phyloP scores from a whole-genome alignment of 169 alveolate genomes.

The Plasmodium malariae region DNA sequence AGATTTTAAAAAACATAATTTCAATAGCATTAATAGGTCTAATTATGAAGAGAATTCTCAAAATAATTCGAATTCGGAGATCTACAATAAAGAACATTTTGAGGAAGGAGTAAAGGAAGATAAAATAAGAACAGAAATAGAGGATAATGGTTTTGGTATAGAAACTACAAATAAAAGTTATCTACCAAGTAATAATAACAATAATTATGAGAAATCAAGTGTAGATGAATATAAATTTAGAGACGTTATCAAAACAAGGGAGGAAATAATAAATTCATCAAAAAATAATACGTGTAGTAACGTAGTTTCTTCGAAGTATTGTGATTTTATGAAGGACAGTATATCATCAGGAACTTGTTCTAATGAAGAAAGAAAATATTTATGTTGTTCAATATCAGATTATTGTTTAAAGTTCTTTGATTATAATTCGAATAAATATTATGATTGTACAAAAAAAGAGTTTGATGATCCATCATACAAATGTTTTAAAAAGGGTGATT shows the following conservation, averaged over 20 bases:
- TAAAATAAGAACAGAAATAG: neutral
- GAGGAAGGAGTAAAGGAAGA: neutral
- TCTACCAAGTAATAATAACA: conserved; percentile 12
- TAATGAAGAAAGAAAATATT: conserved; percentile 22
- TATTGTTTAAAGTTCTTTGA: conserved; percentile 52
- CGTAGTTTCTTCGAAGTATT: conserved; percentile 54
- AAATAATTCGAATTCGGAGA: neutral
- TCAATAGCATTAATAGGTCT: neutral
- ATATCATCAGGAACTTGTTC: conserved; percentile 61
- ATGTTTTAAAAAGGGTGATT: conserved; percentile 31
- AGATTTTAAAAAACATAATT: conserved; percentile 1
- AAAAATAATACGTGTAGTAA: conserved; percentile 24
- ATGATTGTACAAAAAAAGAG: conserved; percentile 46
- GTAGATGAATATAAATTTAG: conserved; percentile 27
- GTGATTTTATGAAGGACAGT: conserved; percentile 42
- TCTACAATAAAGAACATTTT: neutral
- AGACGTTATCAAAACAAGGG: conserved; percentile 34
- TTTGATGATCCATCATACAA: conserved; percentile 43
- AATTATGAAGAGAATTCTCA: neutral
- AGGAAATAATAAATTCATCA: conserved; percentile 46
- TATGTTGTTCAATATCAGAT: conserved; percentile 67
- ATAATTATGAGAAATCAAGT: conserved; percentile 15
- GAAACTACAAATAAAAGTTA: neutral
- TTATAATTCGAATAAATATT: conserved; percentile 64
- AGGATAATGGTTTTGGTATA: neutral